Evolutionary conservation across 129 eudicot genomes (phyloP).

Genomic region (Apium graveolens): DNA sequence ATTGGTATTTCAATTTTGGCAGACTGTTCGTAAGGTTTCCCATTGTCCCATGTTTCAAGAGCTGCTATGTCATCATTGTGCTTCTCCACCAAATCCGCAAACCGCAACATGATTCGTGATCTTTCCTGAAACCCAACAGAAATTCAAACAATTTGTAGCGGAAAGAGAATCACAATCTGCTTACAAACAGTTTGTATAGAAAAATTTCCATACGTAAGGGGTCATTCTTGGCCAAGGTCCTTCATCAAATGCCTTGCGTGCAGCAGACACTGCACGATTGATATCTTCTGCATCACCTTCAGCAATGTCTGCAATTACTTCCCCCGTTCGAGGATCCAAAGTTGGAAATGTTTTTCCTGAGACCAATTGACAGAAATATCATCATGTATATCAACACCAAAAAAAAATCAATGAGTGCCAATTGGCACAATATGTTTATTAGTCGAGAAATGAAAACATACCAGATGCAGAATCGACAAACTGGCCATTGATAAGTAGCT

Average conservation of each 20-base stretch:
- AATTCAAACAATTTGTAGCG: no score
- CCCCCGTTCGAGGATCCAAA: slow-evolving; percentile 25
- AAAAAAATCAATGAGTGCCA: background rate
- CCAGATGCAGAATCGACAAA: slow-evolving; percentile 3
- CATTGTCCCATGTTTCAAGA: slow-evolving; percentile 9
- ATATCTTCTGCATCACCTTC: slow-evolving; percentile 27
- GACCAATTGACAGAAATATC: background rate
- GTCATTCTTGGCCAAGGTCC: slow-evolving; percentile 35
- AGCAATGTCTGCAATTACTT: slow-evolving; percentile 22
- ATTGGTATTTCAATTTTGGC: slow-evolving; percentile 4
- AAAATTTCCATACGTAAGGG: slow-evolving; percentile 28
- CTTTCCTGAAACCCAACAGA: slow-evolving; percentile 2
- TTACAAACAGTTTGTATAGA: no score
- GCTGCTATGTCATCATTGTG: slow-evolving; percentile 12
- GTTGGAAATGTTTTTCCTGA: slow-evolving; percentile 24
- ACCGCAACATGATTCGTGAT: background rate
- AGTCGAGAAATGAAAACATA: background rate
- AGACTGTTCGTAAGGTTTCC: slow-evolving; percentile 11
- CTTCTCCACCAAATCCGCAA: slow-evolving; percentile 8
- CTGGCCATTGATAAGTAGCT: slow-evolving; percentile 6
- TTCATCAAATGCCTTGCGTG: slow-evolving; percentile 31
- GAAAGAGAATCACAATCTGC: no score
- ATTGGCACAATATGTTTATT: background rate
- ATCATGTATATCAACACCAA: background rate
- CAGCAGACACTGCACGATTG: slow-evolving; percentile 27